These are phyloP conservation scores for Elaeagnus macrophylla DNA, from an alignment of 306 rosid genomes.

Conservation along the genomic window DNA sequence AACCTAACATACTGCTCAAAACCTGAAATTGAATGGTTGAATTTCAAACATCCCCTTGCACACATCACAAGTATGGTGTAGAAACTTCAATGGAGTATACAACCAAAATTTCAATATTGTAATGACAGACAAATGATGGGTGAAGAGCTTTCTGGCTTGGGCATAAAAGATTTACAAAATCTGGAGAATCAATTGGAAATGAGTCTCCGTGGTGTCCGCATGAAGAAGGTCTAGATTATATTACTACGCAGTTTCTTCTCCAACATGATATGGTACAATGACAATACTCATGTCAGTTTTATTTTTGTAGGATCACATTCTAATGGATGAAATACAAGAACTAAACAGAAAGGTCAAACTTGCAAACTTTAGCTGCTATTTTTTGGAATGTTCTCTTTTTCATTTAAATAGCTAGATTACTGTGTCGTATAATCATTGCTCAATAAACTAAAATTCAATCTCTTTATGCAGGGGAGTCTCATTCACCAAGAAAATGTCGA, in stretches of 20 bases:
- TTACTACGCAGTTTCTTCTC: conserved; percentile 1
- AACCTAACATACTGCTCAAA: no score
- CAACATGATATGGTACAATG: neutral
- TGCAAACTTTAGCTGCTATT: conserved; percentile 14
- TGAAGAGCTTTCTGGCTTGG: conserved; percentile 70
- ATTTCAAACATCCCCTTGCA: no score
- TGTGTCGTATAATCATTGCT: neutral
- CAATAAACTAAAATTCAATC: conserved; percentile 1
- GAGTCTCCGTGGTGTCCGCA: conserved; percentile 69
- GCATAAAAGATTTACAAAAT: conserved; percentile 49
- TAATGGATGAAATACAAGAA: conserved; percentile 76
- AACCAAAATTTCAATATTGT: no score
- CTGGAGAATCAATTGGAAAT: conserved; percentile 76
- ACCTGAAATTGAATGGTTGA: no score
- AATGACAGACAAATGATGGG: conserved; percentile 80
- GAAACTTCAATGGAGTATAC: neutral
- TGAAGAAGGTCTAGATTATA: conserved; percentile 43
- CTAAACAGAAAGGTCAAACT: conserved; percentile 69
- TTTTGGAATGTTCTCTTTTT: conserved; percentile 3
- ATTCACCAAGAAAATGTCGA: conserved; percentile 72
- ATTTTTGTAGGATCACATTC: conserved; percentile 56
- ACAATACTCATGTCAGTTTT: conserved; percentile 7
- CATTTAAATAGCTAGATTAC: neutral
- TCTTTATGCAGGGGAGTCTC: conserved; percentile 57
- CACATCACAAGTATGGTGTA: neutral